Base-by-base conservation (phyloP, 2,329 filamentous ascomycete genomes). In the Penicillium fuscoglaucum region DNA sequence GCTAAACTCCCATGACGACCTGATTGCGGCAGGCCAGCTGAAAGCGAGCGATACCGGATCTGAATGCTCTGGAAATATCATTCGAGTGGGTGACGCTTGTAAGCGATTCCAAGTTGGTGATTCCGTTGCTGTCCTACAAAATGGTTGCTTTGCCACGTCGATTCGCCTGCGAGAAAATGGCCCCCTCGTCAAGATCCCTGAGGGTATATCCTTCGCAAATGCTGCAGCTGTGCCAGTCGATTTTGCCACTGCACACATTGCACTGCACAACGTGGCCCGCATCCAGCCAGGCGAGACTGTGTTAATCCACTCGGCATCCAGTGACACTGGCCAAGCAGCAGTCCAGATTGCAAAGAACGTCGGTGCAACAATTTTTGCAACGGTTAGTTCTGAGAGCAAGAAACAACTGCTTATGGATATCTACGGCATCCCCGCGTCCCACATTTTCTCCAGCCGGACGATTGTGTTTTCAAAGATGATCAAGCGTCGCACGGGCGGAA, bases 1-100 rank as follows among this genome's bases (percentile, higher is more conserved):
- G 68, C 70, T 12, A 57, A 65, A 12, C 58, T 78, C 5, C 66
- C 72, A 10, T 70, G 74, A 6, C 75, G 71, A 74, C 6, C 37
- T 60, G 8, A 55, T 57, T 75, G 71, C 72, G 39, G 62, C 31
- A 65, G 68, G 45, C 3, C 43, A 47, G 15, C n/a, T 51, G 31
- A 50, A 47, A 4, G 31, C n/a, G 5, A 50, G 21, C 3, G 15
- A 52, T 8, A 41, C 41, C 9, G 59, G 56, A 41, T 37, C 19
- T n/a, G 52, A 60, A 39, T 49, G 53, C 28, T 29, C 49, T 6
- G 58, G 58, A 17, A n/a, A 51, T 46, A 52, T 62, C 33, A 55
- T 10, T 26, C 62, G 35, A 4, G 39, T 60, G 12, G 64, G 61
- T 2, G 29, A 47, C 28, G 52, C 53, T 4, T 52, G 44, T 6